Evolutionary conservation across 352 stramenopile genomes (phyloP).

Genomic region (Pythium phragmiticola): DNA sequence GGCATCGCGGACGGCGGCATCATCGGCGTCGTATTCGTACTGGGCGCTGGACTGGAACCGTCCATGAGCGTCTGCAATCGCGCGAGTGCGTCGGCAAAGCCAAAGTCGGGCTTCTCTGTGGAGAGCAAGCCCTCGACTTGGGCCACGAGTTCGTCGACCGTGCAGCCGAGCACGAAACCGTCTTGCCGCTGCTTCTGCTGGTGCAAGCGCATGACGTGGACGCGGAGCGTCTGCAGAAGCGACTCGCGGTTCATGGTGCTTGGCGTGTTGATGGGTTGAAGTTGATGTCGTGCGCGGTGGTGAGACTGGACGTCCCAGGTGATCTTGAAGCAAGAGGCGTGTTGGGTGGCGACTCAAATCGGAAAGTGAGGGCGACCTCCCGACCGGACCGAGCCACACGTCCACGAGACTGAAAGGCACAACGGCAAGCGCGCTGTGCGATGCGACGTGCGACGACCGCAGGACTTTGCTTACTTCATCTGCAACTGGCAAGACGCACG

Average conservation of each 20-base stretch:
- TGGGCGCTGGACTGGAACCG: background rate
- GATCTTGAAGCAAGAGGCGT: background rate
- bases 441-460: constrained; percentile 9
- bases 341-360: constrained; percentile 3
- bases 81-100: constrained; percentile 17
- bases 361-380: constrained; percentile 4
- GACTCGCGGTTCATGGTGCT: constrained; percentile 20
- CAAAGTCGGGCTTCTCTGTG: constrained; percentile 19
- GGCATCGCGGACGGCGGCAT: background rate
- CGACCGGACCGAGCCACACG: background rate
- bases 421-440: constrained; percentile 8
- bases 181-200: constrained; percentile 15
- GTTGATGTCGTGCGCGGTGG: background rate
- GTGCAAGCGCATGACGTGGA: constrained; percentile 21
- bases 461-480: background rate
- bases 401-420: background rate
- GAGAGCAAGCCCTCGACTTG: constrained; percentile 21
- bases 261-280: constrained; percentile 8
- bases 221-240: constrained; percentile 14
- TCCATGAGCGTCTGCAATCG: constrained; percentile 15
- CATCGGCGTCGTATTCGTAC: background rate
- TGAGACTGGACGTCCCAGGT: background rate
- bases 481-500: constrained; percentile 3
- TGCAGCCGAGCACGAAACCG: constrained; percentile 12
- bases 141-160: constrained; percentile 19